Evolutionary conservation across 495 filamentous ascomycete species (phyloP), one percentile per base, ranked within the genome.

Genomic region (Hypoxylon subgilvum): DNA sequence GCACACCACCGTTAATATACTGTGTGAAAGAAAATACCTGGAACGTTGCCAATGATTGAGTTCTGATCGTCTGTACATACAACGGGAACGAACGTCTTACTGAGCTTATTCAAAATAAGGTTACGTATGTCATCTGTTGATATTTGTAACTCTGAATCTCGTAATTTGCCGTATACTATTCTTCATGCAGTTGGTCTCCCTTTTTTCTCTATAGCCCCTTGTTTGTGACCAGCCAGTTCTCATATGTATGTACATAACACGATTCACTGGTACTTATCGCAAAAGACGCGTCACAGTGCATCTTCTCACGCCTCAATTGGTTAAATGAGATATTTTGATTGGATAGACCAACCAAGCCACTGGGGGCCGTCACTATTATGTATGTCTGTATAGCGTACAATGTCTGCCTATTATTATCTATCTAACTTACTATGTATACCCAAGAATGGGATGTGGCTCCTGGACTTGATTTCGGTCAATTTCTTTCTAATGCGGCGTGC

Each of bases 251-350:
- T 41, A 57, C 14, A 31, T 55, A 43, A 41, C 45, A 54, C 32
- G 57, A 38, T n/a, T 27, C 23, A 27, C 4, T 3, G 23, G 23
- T 27, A 8, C 3, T 27, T 27, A 35, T 36, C 34, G 5, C 21
- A 16, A 40, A 16, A 54, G 48, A 58, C 61, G 61, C 61, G 54
- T 55, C 54, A 58, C 54, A 58, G 54, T 58, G 61, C 61, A 38
- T 64, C 49, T 45, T 18, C 25, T 22, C 17, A n/a, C 42, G 6
- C 48, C 28, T 39, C 21, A 10, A 45, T 58, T 49, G 53, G 51
- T 54, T 54, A 47, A 63, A 64, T 54, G 43, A 39, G 35, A 39
- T 7, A 6, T 34, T 64, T 54, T 64, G 17, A 64, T 64, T 64
- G 61, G 61, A 19, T 31, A 19, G 51, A 27, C 39, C 31, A 16